Conservation (phyloP, 202 grass and related monocot genomes). For the Elaeis oleifera region DNA sequence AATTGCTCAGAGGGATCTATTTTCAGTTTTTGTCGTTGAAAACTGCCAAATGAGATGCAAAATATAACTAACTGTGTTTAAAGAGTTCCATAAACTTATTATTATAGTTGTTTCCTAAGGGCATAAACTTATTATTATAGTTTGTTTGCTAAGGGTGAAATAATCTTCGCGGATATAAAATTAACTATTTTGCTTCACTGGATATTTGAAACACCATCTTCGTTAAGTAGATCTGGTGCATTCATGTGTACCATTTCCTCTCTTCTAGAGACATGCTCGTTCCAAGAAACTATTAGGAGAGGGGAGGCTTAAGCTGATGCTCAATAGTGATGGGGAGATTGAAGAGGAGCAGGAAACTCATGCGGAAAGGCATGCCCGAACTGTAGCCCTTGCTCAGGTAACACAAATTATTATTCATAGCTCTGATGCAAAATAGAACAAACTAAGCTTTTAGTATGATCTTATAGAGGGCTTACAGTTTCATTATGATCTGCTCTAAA, state of each 20-base stretch:
- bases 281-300: slow-evolving; percentile 70
- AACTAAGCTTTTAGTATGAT: not conserved
- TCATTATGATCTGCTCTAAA: slow-evolving; percentile 7
- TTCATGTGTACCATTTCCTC: slow-evolving; percentile 17
- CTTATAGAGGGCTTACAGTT: not conserved
- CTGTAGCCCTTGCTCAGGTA: slow-evolving; percentile 60
- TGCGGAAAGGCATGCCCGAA: slow-evolving; percentile 78
- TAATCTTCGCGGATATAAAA: too few relatives aligned
- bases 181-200: too few relatives aligned
- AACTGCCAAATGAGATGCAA: too few relatives aligned
- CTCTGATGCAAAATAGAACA: slow-evolving; percentile 1
- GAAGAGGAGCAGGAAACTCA: slow-evolving; percentile 91
- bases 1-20: too few relatives aligned
- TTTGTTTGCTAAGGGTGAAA: too few relatives aligned
- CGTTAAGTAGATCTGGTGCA: not conserved
- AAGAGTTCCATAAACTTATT: too few relatives aligned
- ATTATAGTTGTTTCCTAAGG: too few relatives aligned
- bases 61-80: too few relatives aligned
- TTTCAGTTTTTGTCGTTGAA: too few relatives aligned
- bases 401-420: not conserved
- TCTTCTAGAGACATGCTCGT: slow-evolving; percentile 59
- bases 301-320: slow-evolving; percentile 83
- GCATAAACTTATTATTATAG: too few relatives aligned
- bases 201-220: not conserved
- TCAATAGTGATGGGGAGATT: slow-evolving; percentile 85